Evolutionary conservation across 208 protist genomes (phyloP).

Genomic region (Trypanosomatidae sp.): DNA sequence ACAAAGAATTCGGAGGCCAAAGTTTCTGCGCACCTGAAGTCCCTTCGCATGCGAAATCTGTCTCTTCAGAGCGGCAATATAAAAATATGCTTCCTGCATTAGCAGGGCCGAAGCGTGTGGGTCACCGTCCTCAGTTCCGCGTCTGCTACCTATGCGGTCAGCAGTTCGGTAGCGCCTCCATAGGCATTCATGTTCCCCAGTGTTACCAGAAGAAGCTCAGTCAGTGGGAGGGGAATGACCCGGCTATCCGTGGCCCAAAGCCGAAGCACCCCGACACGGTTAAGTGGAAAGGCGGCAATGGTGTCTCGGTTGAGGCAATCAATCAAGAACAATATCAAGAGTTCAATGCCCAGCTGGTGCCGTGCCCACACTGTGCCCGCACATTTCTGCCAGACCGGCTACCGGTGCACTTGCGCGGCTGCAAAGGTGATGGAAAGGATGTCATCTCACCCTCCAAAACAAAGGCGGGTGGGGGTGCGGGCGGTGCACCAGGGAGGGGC

Average conservation of each 20-base stretch:
- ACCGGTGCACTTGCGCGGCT: slow-evolving; percentile 83
- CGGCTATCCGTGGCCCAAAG: slow-evolving; percentile 57
- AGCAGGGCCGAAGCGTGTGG: neutral
- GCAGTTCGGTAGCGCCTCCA: slow-evolving; percentile 87
- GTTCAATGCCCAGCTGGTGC: slow-evolving; percentile 77
- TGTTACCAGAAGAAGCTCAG: slow-evolving; percentile 87
- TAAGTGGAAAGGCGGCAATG: slow-evolving; percentile 56
- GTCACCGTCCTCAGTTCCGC: slow-evolving; percentile 48
- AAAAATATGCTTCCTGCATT: slow-evolving; percentile 1
- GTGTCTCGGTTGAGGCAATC: slow-evolving; percentile 37
- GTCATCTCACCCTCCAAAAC: neutral
- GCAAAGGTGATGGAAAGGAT: slow-evolving; percentile 49
- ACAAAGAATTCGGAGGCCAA: neutral
- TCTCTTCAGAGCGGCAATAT: too few species aligned
- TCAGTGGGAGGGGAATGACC: slow-evolving; percentile 73
- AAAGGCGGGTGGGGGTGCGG: slow-evolving; percentile 1
- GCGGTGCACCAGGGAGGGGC: neutral
- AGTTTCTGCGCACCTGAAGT: neutral
- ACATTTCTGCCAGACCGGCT: slow-evolving; percentile 93
- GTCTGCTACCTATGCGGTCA: slow-evolving; percentile 90
- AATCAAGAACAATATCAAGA: slow-evolving; percentile 82
- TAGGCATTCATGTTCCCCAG: slow-evolving; percentile 91
- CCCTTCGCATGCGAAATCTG: neutral
- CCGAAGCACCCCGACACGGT: slow-evolving; percentile 80
- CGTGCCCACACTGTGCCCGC: slow-evolving; percentile 83